Base-by-base conservation (phyloP, 192 early-diverging fungal genomes). In the Pilaira anomala region DNA sequence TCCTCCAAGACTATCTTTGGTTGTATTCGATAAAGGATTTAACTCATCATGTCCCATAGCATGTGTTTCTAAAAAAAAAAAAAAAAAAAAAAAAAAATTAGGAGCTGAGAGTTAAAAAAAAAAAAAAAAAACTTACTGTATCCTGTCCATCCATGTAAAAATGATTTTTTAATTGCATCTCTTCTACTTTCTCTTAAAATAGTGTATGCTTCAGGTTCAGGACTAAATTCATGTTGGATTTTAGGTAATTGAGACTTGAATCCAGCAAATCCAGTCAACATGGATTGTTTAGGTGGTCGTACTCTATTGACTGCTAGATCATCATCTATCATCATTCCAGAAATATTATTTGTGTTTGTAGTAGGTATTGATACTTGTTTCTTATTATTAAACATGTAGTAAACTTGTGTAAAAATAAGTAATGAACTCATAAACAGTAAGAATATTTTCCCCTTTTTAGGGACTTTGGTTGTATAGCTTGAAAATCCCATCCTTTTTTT, bases 1-100 rank as follows among this genome's bases (percentile, higher is more conserved):
- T n/a, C 79, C 79, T 48, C 74, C 77, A 62, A 80, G 80, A 3
- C 28, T 22, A 56, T 80, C 61, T 14, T 18, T 36, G 22, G 44
- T 21, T 11, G 40, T 50, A 26, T 76, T 76, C 1, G 40, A 51
- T 19, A 81, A 40, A 2, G 83, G 83, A 1, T 28, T 53, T 16
- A 85, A 54, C 56, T 91, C 89, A 58, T 97, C 95, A 14, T 83
- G 75, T 7, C 91, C 91, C 67, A 86, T 88, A 4, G 93, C 93
- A 48, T 88, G 86, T 24, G 81, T 67, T 25, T 54, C 63, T 72
- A 24, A 12, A 48, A 13, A 12, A 3, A 12, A 41, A 19, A 14
- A 24, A 61, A 57, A 58, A 24, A 21, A 25, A 36, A 13, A 36
- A 21, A 16, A 46, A 12, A 14, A 16, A 44, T 14, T 19, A 2